A percentile compares a stretch with the other conserved stretches of the same genome.
Evolutionary conservation across 805 yeast genomes (phyloP).

Genomic region (Schwanniomyces polymorphus): DNA sequence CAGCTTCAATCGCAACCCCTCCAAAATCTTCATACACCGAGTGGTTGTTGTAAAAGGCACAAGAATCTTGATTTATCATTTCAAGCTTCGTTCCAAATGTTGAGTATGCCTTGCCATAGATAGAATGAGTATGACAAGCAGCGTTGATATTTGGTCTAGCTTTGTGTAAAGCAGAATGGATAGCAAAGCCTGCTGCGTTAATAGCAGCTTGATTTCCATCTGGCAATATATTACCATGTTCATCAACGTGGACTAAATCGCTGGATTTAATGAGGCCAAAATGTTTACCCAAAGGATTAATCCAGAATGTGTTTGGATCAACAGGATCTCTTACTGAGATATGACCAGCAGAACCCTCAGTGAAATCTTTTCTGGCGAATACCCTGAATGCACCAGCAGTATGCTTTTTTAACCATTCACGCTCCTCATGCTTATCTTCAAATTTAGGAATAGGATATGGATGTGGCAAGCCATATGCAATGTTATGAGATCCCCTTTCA

Average conservation of each 20-base stretch:
- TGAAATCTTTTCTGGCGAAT: conserved; percentile 74
- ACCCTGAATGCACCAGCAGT: conserved; percentile 85
- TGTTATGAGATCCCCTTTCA: conserved; percentile 58
- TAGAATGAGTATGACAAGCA: conserved; percentile 43
- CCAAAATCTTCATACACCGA: conserved; percentile 70
- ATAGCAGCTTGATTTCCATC: conserved; percentile 40
- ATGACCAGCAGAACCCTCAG: conserved; percentile 84
- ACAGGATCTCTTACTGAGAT: conserved; percentile 84
- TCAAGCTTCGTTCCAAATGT: conserved; percentile 49
- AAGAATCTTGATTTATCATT: conserved; percentile 79
- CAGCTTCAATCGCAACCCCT: conserved; percentile 60
- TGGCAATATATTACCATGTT: conserved; percentile 34
- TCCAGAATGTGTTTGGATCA: conserved; percentile 81
- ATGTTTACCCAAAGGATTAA: conserved; percentile 83
- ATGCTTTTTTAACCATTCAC: conserved; percentile 63
- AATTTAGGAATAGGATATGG: conserved; percentile 56
- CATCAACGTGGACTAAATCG: conserved; percentile 41
- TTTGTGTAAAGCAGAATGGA: conserved; percentile 39
- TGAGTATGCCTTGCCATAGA: conserved; percentile 39
- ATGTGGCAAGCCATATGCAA: conserved; percentile 53
- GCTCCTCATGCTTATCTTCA: conserved; percentile 45
- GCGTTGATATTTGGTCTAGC: conserved; percentile 40
- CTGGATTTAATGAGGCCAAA: conserved; percentile 45
- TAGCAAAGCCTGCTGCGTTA: conserved; percentile 43
- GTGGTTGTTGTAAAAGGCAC: conserved; percentile 65